Evolutionary conservation across 208 protist genomes (phyloP).

Genomic region (Trypanosomatidae sp.): DNA sequence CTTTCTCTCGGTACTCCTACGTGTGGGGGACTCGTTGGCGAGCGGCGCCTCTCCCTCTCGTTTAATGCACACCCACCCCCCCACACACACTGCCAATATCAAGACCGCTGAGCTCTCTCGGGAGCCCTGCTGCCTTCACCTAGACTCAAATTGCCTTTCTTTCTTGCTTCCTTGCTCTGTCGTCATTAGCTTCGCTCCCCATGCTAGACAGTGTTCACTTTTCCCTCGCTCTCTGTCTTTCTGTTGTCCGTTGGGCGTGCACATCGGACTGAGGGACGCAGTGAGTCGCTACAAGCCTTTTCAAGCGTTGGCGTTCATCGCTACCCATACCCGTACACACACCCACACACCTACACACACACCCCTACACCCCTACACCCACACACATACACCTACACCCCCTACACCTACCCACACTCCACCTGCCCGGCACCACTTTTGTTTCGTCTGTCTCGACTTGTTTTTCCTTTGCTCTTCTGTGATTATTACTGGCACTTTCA

Average conservation of each 20-base stretch:
- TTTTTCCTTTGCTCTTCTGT: too few species aligned
- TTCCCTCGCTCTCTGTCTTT: not conserved
- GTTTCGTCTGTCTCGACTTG: too few species aligned
- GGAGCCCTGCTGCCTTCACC: not conserved
- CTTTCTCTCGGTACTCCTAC: not conserved
- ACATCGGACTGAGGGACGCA: not conserved
- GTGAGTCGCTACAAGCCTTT: not conserved
- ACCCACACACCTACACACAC: not conserved
- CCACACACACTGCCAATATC: not conserved
- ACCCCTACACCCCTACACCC: too few species aligned
- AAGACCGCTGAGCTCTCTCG: not conserved
- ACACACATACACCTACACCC: not conserved
- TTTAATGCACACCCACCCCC: not conserved
- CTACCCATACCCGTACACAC: not conserved
- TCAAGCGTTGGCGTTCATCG: not conserved
- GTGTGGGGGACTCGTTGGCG: not conserved
- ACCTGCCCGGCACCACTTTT: not conserved
- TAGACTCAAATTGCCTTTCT: not conserved
- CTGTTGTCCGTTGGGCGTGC: not conserved
- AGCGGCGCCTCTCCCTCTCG: not conserved
- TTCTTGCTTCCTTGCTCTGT: not conserved
- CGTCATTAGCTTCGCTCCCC: not conserved
- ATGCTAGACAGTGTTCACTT: not conserved
- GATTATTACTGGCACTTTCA: too few species aligned
- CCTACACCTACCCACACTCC: not conserved